Percentiles rank a stretch among this genome's conserved stretches.
Conservation (phyloP, 2,329 filamentous ascomycete species). For the Exophiala xenobiotica region DNA sequence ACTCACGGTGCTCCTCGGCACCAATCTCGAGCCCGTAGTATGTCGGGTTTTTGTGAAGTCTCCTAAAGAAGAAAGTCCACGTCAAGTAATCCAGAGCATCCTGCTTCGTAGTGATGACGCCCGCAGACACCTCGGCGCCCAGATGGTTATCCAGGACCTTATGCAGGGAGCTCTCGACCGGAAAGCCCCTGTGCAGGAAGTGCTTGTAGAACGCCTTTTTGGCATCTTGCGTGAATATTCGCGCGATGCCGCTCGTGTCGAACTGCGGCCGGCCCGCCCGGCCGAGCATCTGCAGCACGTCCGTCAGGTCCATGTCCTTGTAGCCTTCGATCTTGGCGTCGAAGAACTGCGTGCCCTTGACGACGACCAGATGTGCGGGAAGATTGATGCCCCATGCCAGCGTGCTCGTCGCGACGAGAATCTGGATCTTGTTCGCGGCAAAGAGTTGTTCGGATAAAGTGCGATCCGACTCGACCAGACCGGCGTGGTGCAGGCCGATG, state of each 20-base stretch:
- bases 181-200: constrained; percentile 96
- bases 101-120: constrained; percentile 90
- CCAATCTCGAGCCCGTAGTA: constrained; percentile 96
- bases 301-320: constrained; percentile 97
- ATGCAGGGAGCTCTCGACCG: constrained; percentile 92
- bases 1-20: constrained; percentile 73
- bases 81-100: constrained; percentile 96
- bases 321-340: constrained; percentile 98
- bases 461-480: constrained; percentile 90
- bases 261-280: constrained; percentile 95
- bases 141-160: constrained; percentile 97
- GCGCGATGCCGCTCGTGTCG: constrained; percentile 89
- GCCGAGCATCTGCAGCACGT: constrained; percentile 96
- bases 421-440: constrained; percentile 96
- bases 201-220: constrained; percentile 99
- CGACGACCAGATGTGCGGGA: constrained; percentile 92
- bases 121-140: constrained; percentile 88
- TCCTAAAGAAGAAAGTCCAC: constrained; percentile 99
- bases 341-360: constrained; percentile 97
- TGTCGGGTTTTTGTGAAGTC: constrained; percentile 95
- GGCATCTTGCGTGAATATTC: constrained; percentile 94
- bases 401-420: constrained; percentile 91
- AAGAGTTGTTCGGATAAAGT: constrained; percentile 92
- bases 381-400: constrained; percentile 98
- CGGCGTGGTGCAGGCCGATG: constrained; percentile 94